phyloP scores from a whole-genome alignment of 2,329 filamentous ascomycete genomes.

The Mycosphaerella sp. region DNA sequence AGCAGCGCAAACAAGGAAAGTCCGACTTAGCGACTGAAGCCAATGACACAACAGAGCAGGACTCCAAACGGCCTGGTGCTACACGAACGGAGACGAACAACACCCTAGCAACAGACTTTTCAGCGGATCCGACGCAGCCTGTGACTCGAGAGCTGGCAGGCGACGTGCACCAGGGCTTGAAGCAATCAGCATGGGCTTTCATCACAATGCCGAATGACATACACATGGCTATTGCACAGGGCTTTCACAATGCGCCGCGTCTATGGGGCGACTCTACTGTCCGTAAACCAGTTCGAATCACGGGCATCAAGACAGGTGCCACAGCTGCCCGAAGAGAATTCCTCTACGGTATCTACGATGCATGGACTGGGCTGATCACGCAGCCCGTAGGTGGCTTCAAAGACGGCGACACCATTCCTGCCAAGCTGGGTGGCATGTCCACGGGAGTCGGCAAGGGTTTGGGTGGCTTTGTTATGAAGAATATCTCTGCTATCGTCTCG shows the following conservation, averaged over 20 bases:
- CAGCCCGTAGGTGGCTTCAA: constrained; percentile 67
- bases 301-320: constrained; percentile 66
- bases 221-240: constrained; percentile 72
- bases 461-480: constrained; percentile 73
- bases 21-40: constrained; percentile 7
- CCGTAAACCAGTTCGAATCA: constrained; percentile 68
- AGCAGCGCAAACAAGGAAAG: constrained; percentile 24
- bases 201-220: constrained; percentile 80
- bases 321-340: constrained; percentile 63
- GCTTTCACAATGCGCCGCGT: constrained; percentile 79
- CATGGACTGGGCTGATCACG: constrained; percentile 71
- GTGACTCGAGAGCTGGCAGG: constrained; percentile 43
- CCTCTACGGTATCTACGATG: constrained; percentile 66
- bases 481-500: constrained; percentile 59
- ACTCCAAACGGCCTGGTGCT: constrained; percentile 16
- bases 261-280: constrained; percentile 81
- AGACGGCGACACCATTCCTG: constrained; percentile 38
- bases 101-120: constrained; percentile 27
- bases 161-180: constrained; percentile 60
- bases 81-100: constrained; percentile 22
- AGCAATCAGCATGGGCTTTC: constrained; percentile 67
- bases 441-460: constrained; percentile 73
- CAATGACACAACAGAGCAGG: background rate
- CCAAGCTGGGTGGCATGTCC: constrained; percentile 30
- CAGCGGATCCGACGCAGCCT: constrained; percentile 27